Base-by-base conservation (phyloP, 2,329 filamentous ascomycete genomes). In the Penicillium sp. region DNA sequence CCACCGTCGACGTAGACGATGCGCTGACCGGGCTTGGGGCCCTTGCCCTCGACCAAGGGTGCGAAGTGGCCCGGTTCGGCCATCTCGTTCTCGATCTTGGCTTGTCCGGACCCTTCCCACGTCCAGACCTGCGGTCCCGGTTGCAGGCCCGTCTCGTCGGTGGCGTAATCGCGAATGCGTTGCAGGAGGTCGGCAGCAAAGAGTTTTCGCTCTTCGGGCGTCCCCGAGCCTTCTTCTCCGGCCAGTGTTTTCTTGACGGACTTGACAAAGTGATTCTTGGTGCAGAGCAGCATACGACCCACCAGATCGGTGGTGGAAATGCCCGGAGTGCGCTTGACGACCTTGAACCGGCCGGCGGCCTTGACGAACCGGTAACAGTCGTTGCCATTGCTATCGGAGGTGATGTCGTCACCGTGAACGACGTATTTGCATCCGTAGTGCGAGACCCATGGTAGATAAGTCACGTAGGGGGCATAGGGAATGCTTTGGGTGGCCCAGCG, bases 291-390 rank as follows among this genome's bases (percentile, higher is more conserved):
- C 93, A 98, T 98, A 61, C 93, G 85, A 18, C 93, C 93, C 26
- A 98, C 93, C n/a, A 98, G 80, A 66, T 98, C 93, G 3, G 93
- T 98, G 2, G 93, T 98, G 8, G 89, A 95, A 63, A 98, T 98
- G 50, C 89, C 90, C 0, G 93, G 93, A 2, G 93, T 97, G 54
- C 93, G 82, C 74, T 95, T 95, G 39, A 98, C 93, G 13, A 98
- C 89, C 72, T 94, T 90, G 80, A 98, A 98, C 38, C 93, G 82
- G 9, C 86, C 85, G 1, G 91, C 93, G 36, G 87, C 85, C 73
- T 98, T 98, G 63, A 98, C 93, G 64, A 91, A 97, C 51, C 93
- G 87, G 73, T 98, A 98, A 74, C 91, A 97, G 73, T 98, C 93
- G 67, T 95, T 86, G 37, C 93, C 93, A 57, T 84, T 83, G 66